Conservation (phyloP, 1,284 basidiomycete species). For the Pascua sp. region DNA sequence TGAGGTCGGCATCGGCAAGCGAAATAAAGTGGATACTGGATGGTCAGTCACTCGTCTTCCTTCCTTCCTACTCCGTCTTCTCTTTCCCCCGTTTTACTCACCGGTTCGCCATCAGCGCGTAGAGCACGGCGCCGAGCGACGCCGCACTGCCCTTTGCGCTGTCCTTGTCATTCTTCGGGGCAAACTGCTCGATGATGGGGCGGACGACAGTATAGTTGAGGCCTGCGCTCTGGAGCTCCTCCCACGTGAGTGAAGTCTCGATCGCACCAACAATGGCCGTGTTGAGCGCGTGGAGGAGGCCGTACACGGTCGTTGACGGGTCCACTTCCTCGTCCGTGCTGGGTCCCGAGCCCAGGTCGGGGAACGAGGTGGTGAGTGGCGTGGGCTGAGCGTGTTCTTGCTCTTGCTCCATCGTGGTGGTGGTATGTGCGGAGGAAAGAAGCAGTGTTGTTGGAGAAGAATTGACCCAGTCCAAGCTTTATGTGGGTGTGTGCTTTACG, state of each 20-base stretch:
- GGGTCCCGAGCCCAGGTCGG: too few relatives aligned
- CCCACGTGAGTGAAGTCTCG: constrained; percentile 78
- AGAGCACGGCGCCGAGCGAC: constrained; percentile 34
- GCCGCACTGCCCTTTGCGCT: neutral
- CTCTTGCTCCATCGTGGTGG: too few relatives aligned
- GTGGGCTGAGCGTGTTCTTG: too few relatives aligned
- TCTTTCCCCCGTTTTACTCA: constrained; percentile 7
- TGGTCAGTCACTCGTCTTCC: too few relatives aligned
- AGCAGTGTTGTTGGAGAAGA: too few relatives aligned
- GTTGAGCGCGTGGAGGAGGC: constrained; percentile 44
- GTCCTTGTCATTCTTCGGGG: constrained; percentile 57
- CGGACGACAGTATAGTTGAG: constrained; percentile 78
- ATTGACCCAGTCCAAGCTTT: too few relatives aligned
- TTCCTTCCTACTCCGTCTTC: constrained; percentile 1
- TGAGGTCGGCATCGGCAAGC: constrained; percentile 62
- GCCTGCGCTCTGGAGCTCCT: constrained; percentile 75
- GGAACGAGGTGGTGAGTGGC: too few relatives aligned
- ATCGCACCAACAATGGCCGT: constrained; percentile 26
- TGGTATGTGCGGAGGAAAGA: too few relatives aligned
- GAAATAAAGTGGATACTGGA: constrained; percentile 44
- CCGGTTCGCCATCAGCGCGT: constrained; percentile 45
- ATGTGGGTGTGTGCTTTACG: too few relatives aligned
- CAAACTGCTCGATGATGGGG: constrained; percentile 71
- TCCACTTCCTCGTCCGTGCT: too few relatives aligned
- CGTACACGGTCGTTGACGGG: constrained; percentile 24